Conservation (phyloP, 495 filamentous ascomycete species). For the Hypoxylon rickii region DNA sequence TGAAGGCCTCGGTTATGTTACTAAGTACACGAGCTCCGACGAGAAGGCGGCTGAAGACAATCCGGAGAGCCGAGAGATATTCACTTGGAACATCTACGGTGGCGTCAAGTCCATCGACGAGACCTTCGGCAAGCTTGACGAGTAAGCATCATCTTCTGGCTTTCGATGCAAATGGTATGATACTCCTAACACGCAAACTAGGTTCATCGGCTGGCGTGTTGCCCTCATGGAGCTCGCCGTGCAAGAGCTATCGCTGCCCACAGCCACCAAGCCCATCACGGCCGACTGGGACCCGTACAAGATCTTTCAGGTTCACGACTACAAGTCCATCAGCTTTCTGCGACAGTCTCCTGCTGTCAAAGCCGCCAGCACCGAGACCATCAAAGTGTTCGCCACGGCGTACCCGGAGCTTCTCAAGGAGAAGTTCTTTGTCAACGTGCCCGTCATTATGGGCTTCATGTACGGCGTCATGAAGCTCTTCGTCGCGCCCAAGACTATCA, state of each 20-base stretch:
- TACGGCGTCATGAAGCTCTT: constrained; percentile 80
- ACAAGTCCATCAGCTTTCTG: constrained; percentile 79
- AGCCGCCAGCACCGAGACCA: constrained; percentile 74
- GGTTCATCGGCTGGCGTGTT: constrained; percentile 84
- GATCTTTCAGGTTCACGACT: constrained; percentile 90
- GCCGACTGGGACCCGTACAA: constrained; percentile 81
- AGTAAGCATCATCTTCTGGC: constrained; percentile 59
- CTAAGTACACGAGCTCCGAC: constrained; percentile 42
- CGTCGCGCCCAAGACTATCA: constrained; percentile 74
- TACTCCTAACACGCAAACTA: constrained; percentile 39
- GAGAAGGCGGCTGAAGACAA: constrained; percentile 34
- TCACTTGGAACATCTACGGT: constrained; percentile 90
- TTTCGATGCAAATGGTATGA: background rate
- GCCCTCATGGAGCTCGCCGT: constrained; percentile 85
- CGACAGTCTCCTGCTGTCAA: constrained; percentile 71
- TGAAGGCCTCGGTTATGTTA: constrained; percentile 59
- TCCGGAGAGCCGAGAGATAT: constrained; percentile 56
- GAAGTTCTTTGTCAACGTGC: constrained; percentile 94
- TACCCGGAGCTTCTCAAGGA: constrained; percentile 88
- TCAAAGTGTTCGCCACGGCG: constrained; percentile 72
- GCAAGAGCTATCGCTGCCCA: constrained; percentile 65
- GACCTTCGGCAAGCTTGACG: constrained; percentile 77
- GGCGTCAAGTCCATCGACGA: constrained; percentile 68
- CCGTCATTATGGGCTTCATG: constrained; percentile 84
- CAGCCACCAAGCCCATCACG: constrained; percentile 71